These are phyloP conservation scores for Beauveria medogensis DNA, from an alignment of 2,329 filamentous ascomycete genomes.

Conservation along the genomic window DNA sequence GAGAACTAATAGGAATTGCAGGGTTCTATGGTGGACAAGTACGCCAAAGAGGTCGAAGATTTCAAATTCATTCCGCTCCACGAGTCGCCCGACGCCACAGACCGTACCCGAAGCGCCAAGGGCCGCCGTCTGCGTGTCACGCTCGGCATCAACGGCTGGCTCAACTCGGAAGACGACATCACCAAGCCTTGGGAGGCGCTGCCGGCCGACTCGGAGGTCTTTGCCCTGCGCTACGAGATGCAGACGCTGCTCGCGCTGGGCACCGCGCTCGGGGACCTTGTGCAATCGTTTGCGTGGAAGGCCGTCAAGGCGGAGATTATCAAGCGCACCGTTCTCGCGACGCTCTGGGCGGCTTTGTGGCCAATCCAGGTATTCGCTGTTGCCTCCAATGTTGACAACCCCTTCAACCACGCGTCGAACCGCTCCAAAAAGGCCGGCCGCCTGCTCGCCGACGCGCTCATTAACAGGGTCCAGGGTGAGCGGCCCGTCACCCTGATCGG, in stretches of 20 bases:
- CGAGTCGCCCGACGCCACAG: conserved; percentile 6
- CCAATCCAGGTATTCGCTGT: conserved; percentile 59
- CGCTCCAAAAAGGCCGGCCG: conserved; percentile 73
- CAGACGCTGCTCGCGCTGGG: conserved; percentile 69
- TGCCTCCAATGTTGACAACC: conserved; percentile 68
- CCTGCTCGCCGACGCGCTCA: conserved; percentile 73
- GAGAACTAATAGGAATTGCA: conserved; percentile 13
- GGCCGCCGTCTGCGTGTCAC: conserved; percentile 62
- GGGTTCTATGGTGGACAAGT: conserved; percentile 80
- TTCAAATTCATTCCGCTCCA: conserved; percentile 68
- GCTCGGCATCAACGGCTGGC: conserved; percentile 83
- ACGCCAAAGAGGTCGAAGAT: conserved; percentile 81
- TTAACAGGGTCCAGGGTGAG: conserved; percentile 75
- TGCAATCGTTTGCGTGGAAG: conserved; percentile 67
- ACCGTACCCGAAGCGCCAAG: conserved; percentile 13
- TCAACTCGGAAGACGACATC: conserved; percentile 66
- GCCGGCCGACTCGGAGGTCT: conserved; percentile 64
- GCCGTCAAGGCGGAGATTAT: conserved; percentile 68
- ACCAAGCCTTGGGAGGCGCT: conserved; percentile 73
- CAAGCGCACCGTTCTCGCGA: conserved; percentile 60
- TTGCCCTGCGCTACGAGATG: conserved; percentile 79
- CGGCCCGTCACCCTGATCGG: conserved; percentile 72
- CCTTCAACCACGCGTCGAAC: conserved; percentile 68
- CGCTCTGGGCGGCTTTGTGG: conserved; percentile 61
- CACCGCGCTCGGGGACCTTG: conserved; percentile 60